A percentile compares a stretch with the other conserved stretches of the same genome.
Evolutionary conservation across 2,329 filamentous ascomycete species (phyloP).

Genomic region (Erysiphe pisi): DNA sequence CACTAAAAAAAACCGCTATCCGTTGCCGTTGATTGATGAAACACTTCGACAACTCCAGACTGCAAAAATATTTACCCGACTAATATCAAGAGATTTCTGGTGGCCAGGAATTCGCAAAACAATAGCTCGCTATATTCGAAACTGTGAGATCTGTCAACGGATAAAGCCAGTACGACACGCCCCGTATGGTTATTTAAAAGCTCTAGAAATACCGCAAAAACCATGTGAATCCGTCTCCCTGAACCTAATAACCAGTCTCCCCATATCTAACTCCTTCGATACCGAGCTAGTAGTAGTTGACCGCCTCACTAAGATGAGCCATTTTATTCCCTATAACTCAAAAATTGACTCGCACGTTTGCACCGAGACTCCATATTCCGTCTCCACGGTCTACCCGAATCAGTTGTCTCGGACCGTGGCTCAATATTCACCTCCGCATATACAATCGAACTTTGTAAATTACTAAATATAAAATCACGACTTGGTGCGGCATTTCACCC

Average conservation of each 20-base stretch:
- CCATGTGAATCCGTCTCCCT: conserved; percentile 2
- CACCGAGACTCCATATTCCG: neutral
- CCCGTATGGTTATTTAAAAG: conserved; percentile 12
- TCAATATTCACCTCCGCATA: neutral
- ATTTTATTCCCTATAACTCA: neutral
- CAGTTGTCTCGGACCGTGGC: neutral
- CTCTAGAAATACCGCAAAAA: neutral
- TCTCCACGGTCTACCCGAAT: neutral
- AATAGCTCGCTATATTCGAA: conserved; percentile 3
- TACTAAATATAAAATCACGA: neutral
- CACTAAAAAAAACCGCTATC: neutral
- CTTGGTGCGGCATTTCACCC: conserved; percentile 29
- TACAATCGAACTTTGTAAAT: neutral
- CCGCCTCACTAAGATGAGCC: neutral
- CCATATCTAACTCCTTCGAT: neutral
- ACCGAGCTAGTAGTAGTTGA: conserved; percentile 16
- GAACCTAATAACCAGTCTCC: neutral
- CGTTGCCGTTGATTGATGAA: too few species aligned
- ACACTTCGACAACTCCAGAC: too few species aligned
- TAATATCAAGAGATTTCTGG: conserved; percentile 23
- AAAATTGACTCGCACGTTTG: neutral
- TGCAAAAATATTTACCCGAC: too few species aligned
- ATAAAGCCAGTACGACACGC: conserved; percentile 22
- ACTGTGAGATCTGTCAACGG: neutral
- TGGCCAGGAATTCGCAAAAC: neutral